Evolutionary conservation across 305 asterid species (phyloP).

Genomic region (Salvia sclarea): DNA sequence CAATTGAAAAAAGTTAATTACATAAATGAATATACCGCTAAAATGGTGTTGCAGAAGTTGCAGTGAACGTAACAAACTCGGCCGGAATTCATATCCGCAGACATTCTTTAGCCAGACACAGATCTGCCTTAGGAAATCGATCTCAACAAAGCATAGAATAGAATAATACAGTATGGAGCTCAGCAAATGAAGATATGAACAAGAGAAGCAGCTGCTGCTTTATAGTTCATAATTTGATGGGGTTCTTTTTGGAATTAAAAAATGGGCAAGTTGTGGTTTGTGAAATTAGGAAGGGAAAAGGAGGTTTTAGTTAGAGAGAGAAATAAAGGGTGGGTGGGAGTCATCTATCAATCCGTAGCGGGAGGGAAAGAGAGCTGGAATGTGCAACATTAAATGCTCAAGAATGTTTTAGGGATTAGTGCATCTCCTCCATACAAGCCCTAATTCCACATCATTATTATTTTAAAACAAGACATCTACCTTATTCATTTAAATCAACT

Average conservation of each 20-base stretch:
- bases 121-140: slow-evolving; percentile 7
- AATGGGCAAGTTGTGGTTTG: neutral
- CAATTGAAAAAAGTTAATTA: neutral
- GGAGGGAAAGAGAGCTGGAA: slow-evolving; percentile 39
- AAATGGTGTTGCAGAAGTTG: slow-evolving; percentile 75
- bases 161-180: neutral
- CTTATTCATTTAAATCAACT: no score
- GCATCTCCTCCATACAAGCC: neutral
- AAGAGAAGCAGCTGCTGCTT: neutral
- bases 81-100: slow-evolving; percentile 54
- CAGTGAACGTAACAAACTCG: slow-evolving; percentile 73
- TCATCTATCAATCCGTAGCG: slow-evolving; percentile 28
- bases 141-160: no score
- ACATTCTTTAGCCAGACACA: slow-evolving; percentile 38
- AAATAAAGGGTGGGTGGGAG: slow-evolving; percentile 36
- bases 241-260: no score
- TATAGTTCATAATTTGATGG: neutral
- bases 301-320: slow-evolving; percentile 17
- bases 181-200: slow-evolving; percentile 33
- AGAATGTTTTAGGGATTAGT: slow-evolving; percentile 46
- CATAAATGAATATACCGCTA: no score
- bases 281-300: slow-evolving; percentile 3
- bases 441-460: neutral
- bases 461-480: no score
- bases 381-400: slow-evolving; percentile 21